Evolutionary conservation across 225 moss, liverwort and hornwort species (phyloP), one percentile per base, ranked within the genome.

Genomic region (Marchantia polymorpha): DNA sequence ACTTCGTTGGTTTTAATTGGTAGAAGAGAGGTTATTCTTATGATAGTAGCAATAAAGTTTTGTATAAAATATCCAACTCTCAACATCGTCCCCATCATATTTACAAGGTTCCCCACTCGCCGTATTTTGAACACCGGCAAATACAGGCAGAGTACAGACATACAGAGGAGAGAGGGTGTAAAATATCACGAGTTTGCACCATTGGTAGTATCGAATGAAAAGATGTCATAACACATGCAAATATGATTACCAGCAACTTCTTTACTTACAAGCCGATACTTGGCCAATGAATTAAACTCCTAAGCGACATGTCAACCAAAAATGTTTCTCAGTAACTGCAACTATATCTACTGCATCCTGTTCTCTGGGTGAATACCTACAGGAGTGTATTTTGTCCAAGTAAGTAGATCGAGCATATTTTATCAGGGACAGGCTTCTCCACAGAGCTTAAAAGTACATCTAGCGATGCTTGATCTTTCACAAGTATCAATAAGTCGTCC

Each of bases 211-310:
- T 16, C 2, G 19, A 2, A 3, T 3, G 46, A 69, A 48, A 48
- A 50, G n/a, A 2, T 50, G 71, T 71, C 71, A 55, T 64, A 77
- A 11, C 56, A 25, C n/a, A 23, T 64, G 64, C 48, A 49, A 63
- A 50, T 22, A 47, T 49, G 61, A 64, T 77, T 13, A 77, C 50
- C 47, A 64, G 54, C 64, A 72, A 77, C 64, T 77, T 49, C 64
- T 77, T 63, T 77, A 77, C 77, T 77, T 77, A 77, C 64, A 77
- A 77, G 77, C 77, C 77, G 12, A 39, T 8, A 64, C 77, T 63
- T 77, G 77, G 77, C 77, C 23, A 77, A 77, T 63, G 77, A 77
- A 77, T 77, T 64, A 20, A 49, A 20, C 30, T 65, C 25, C 77
- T 77, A 77, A 9, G 51, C 22, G 39, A 63, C 50, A 77, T 49